Evolutionary conservation across 805 yeast species (phyloP).

Genomic region (Suhomyces prunicola): DNA sequence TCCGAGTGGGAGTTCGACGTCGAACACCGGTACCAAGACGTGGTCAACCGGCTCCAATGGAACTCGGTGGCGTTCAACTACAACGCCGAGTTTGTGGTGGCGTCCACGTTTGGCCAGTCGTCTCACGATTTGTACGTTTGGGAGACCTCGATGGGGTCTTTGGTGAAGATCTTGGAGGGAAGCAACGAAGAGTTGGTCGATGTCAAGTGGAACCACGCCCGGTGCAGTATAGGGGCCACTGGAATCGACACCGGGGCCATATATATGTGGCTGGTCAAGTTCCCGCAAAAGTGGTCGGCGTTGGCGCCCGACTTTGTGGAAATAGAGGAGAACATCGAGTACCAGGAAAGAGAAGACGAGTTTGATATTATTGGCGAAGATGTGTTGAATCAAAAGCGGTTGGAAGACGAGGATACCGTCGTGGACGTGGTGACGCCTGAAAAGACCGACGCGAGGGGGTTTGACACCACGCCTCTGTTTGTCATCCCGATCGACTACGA

Average conservation of each 20-base stretch:
- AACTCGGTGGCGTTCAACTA: conserved; percentile 73
- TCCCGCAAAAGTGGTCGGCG: conserved; percentile 95
- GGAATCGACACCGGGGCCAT: conserved; percentile 84
- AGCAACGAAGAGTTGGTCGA: conserved; percentile 84
- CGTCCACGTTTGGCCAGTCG: conserved; percentile 78
- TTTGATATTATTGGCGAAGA: conserved; percentile 78
- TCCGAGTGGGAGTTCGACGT: conserved; percentile 54
- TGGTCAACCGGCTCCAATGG: conserved; percentile 87
- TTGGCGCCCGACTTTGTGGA: conserved; percentile 95
- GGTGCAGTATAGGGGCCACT: conserved; percentile 74
- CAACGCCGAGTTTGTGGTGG: conserved; percentile 78
- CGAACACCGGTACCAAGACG: conserved; percentile 85
- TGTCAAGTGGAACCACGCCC: conserved; percentile 79
- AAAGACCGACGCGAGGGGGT: conserved; percentile 68
- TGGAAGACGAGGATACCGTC: conserved; percentile 58
- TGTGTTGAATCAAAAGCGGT: conserved; percentile 55
- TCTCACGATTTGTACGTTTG: conserved; percentile 88
- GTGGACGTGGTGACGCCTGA: conserved; percentile 69
- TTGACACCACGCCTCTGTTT: conserved; percentile 50
- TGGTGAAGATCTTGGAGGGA: conserved; percentile 86
- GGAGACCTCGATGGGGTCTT: conserved; percentile 88
- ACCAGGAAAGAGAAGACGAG: conserved; percentile 87
- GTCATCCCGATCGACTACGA: conserved; percentile 54
- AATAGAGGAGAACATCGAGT: conserved; percentile 86
- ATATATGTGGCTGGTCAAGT: conserved; percentile 75